Evolutionary conservation across 306 rosid species (phyloP), one percentile per base, ranked within the genome.

Genomic region (Medicago lupulina): DNA sequence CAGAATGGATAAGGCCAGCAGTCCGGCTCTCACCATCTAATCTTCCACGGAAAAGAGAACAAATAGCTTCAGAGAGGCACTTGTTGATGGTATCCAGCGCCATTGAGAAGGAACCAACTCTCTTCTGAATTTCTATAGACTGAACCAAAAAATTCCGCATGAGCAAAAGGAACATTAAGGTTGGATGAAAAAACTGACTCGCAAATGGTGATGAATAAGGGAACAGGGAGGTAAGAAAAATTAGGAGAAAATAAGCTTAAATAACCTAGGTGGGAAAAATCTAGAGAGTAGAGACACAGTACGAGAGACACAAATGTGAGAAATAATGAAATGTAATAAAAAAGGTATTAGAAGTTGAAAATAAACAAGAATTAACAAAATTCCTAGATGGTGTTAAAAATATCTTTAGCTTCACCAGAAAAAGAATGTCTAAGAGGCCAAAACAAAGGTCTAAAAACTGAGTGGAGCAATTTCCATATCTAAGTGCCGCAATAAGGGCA

Each of bases 61-160:
- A 92, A 71, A 95, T 84, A 71, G 99, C 97, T 84, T 95, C 98
- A 23, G 99, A 90, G 67, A 95, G 92, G 85, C 97, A 95, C 88
- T 87, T 95, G 72, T 92, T 95, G 84, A 90, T 92, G 57, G 97
- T 92, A 82, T 95, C 93, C 83, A 95, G 75, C 11, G 99, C 99
- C 90, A 85, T 81, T 63, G 99, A 95, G 82, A 95, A 92, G 72
- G 98, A 97, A 31, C 96, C 96, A 51, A 95, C 88, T 77, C 99
- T 91, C 87, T 89, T 95, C 87, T 92, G 92, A 79, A 95, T 87
- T 87, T 95, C 99, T 61, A 95, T 87, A 44, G 97, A 92, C 99
- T 95, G 91, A 59, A 77, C 40, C 68, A 57, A 59, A 63, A 44
- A 31, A 47, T 25, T 25, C 43, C 61, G 28, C 71, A 76, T 78